Base-by-base conservation (phyloP, 2,329 filamentous ascomycete species). In the Didymella pinodella region DNA sequence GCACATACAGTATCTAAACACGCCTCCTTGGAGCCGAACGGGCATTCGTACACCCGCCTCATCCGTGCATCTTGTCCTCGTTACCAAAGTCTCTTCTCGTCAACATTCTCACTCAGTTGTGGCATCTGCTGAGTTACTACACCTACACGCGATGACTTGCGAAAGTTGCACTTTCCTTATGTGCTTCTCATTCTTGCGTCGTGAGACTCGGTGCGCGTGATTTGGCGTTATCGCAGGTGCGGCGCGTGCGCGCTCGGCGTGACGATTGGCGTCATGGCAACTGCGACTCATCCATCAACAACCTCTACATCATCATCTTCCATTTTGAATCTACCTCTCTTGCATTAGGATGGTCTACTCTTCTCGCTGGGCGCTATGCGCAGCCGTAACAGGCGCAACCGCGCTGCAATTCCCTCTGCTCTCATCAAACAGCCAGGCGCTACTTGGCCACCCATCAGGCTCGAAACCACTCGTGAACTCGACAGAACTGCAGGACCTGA, bases 381-480 rank as follows among this genome's bases (percentile, higher is more conserved):
- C 68, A n/a, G 66, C 67, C 29, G 54, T 69, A 4, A 67, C 70
- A 25, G 58, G 69, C 44, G 70, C 67, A 8, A 48, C 66, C 12
- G 72, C 70, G 18, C 59, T 73, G 7, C 74, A 75, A 51, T 61
- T 75, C 3, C 74, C 74, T 1, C 59, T 76, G 6, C 61, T 76
- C 3, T 69, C 67, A 2, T 63, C 66, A 4, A 62, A 54, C 54
- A 56, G 61, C 36, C 72, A 74, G 51, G 64, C 65, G 31, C 61
- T 66, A 14, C 59, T 74, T 25, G 65, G 67, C 8, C 59, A 66
- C 51, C 53, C 61, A 16, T 54, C 64, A 38, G 71, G 68, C 8
- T 64, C 64, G 28, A 74, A 75, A 50, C 73, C 73, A 31, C 53
- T 74, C 26, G 68, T 76, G 65, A 70, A 75, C 54, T 74, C 74